Conservation (phyloP, 1,139 yeast species). For the Suhomyces atakaporum region DNA sequence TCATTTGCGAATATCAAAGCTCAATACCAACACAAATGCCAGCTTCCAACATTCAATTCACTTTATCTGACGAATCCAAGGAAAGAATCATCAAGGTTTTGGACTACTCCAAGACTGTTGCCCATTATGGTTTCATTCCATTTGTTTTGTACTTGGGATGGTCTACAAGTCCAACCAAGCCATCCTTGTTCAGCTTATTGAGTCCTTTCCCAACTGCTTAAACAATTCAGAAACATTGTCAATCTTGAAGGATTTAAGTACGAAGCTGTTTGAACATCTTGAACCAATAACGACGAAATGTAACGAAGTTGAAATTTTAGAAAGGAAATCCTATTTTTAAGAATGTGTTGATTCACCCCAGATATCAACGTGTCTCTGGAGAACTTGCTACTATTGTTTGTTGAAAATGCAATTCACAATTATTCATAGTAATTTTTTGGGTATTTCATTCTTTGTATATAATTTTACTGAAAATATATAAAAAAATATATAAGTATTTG, state of each 20-base stretch:
- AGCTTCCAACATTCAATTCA: conserved; percentile 32
- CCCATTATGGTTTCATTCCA: conserved; percentile 97
- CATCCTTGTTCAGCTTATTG: conserved; percentile 72
- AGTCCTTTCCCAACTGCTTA: conserved; percentile 78
- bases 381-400: too few relatives aligned
- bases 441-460: not conserved
- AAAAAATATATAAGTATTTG: not conserved
- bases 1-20: not conserved
- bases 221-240: too few relatives aligned
- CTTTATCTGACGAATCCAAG: conserved; percentile 70
- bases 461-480: not conserved
- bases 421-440: not conserved
- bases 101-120: conserved; percentile 81
- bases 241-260: not conserved
- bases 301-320: not conserved
- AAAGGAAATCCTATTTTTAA: too few relatives aligned
- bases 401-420: not conserved
- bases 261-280: not conserved
- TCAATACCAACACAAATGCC: conserved; percentile 7
- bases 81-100: conserved; percentile 85
- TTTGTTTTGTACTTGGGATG: conserved; percentile 91
- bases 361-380: too few relatives aligned
- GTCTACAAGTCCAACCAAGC: conserved; percentile 83
- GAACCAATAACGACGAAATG: not conserved
- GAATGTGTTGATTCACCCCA: too few relatives aligned